phyloP scores from a whole-genome alignment of 495 filamentous ascomycete species.

The Rhypophila decipiens region DNA sequence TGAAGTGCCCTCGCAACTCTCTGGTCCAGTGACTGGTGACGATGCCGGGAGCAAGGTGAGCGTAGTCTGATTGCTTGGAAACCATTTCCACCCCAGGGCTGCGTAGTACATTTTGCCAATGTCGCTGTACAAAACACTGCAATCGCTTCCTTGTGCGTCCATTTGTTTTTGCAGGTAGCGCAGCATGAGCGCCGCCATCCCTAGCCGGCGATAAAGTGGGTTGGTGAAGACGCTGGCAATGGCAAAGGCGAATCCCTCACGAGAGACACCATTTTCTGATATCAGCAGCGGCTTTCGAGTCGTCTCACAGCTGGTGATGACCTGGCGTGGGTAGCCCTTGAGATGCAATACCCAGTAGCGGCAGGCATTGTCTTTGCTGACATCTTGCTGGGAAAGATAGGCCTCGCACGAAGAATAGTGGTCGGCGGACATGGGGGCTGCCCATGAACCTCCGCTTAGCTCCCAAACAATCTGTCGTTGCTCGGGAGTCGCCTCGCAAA shows the following conservation, averaged over 20 bases:
- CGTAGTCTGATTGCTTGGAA: slow-evolving; percentile 62
- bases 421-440: slow-evolving; percentile 28
- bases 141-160: slow-evolving; percentile 42
- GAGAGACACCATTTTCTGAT: slow-evolving; percentile 19
- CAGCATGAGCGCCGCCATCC: slow-evolving; percentile 64
- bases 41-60: slow-evolving; percentile 39
- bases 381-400: slow-evolving; percentile 46
- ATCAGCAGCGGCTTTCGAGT: slow-evolving; percentile 65
- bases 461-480: slow-evolving; percentile 16
- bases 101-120: slow-evolving; percentile 85
- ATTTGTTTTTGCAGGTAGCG: slow-evolving; percentile 37
- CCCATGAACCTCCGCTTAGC: slow-evolving; percentile 14
- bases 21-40: slow-evolving; percentile 2
- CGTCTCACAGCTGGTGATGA: slow-evolving; percentile 76
- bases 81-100: slow-evolving; percentile 68
- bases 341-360: slow-evolving; percentile 68
- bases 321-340: slow-evolving; percentile 27
- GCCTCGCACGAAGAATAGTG: slow-evolving; percentile 63
- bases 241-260: slow-evolving; percentile 62
- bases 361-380: slow-evolving; percentile 54
- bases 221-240: slow-evolving; percentile 80
- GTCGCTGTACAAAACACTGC: slow-evolving; percentile 77
- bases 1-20: not conserved
- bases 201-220: slow-evolving; percentile 59
- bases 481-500: slow-evolving; percentile 16